Evolutionary conservation across 2,329 filamentous ascomycete genomes (phyloP).

Genomic region (Arthrobotrys entomopaga): DNA sequence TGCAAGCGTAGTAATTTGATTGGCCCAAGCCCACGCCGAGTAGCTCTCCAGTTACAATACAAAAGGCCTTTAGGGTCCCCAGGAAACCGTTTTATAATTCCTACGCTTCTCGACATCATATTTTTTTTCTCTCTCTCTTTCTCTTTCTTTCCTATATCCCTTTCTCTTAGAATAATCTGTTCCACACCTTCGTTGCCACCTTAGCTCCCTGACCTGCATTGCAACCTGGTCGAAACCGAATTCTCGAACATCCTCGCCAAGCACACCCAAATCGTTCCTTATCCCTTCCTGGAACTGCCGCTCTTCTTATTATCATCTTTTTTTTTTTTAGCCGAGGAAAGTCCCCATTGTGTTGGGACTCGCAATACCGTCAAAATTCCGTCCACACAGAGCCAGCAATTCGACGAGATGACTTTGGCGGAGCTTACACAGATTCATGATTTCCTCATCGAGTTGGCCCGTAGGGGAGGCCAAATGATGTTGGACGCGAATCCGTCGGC

Average conservation of each 20-base stretch:
- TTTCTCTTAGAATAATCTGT: not conserved
- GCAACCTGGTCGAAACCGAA: not conserved
- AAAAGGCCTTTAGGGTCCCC: not conserved
- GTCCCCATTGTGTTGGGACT: constrained; percentile 47
- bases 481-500: constrained; percentile 62
- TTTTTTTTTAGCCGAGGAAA: constrained; percentile 32
- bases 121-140: not conserved
- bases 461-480: constrained; percentile 67
- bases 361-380: constrained; percentile 54
- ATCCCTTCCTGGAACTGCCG: not conserved
- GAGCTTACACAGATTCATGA: constrained; percentile 66
- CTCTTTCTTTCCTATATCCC: too few species aligned
- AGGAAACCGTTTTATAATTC: constrained; percentile 13
- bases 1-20: constrained; percentile 9
- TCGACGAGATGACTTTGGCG: constrained; percentile 54
- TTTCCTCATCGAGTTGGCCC: constrained; percentile 70
- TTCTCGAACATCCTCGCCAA: not conserved
- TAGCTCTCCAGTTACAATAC: not conserved
- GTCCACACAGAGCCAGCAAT: constrained; percentile 38
- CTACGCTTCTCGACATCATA: constrained; percentile 1
- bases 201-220: not conserved
- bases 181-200: not conserved
- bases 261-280: too few species aligned
- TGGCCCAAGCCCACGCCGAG: constrained; percentile 9
- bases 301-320: not conserved